These are phyloP conservation scores for Neurospora crassa DNA, from an alignment of 2,329 filamentous ascomycete genomes.

Conservation along the genomic window DNA sequence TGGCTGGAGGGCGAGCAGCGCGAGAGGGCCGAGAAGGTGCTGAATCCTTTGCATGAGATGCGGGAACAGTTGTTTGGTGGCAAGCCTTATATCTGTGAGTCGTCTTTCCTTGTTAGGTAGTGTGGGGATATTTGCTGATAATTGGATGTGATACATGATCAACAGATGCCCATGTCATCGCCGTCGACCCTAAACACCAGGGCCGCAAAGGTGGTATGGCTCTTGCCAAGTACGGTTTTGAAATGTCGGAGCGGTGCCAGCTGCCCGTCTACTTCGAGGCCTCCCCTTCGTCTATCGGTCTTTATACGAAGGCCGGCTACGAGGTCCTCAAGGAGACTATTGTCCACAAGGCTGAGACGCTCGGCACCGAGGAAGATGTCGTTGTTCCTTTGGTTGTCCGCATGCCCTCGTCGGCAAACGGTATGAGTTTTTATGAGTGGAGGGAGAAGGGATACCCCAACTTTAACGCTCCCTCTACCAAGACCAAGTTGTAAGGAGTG, in stretches of 20 bases:
- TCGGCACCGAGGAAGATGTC: constrained; percentile 27
- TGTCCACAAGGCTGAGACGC: constrained; percentile 28
- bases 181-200: constrained; percentile 33
- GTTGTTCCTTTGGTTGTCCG: constrained; percentile 31
- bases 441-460: constrained; percentile 10
- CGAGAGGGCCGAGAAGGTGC: constrained; percentile 32
- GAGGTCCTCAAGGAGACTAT: constrained; percentile 26
- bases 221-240: constrained; percentile 30
- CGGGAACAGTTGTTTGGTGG: constrained; percentile 31
- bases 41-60: constrained; percentile 32
- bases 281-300: constrained; percentile 28
- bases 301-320: constrained; percentile 42
- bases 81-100: constrained; percentile 31
- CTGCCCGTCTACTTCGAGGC: constrained; percentile 39
- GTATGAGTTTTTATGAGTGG: constrained; percentile 13
- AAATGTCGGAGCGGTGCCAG: constrained; percentile 26
- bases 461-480: not conserved
- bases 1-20: constrained; percentile 36
- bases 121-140: not conserved
- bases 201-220: constrained; percentile 31
- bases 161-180: constrained; percentile 32
- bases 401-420: constrained; percentile 24
- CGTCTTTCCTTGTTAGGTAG: constrained; percentile 2
- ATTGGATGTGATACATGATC: constrained; percentile 1
- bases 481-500: not conserved